A percentile compares a stretch with the other conserved stretches of the same genome.
phyloP scores from a whole-genome alignment of 108 stramenopile genomes.

The Cylindrotheca fusiformis region DNA sequence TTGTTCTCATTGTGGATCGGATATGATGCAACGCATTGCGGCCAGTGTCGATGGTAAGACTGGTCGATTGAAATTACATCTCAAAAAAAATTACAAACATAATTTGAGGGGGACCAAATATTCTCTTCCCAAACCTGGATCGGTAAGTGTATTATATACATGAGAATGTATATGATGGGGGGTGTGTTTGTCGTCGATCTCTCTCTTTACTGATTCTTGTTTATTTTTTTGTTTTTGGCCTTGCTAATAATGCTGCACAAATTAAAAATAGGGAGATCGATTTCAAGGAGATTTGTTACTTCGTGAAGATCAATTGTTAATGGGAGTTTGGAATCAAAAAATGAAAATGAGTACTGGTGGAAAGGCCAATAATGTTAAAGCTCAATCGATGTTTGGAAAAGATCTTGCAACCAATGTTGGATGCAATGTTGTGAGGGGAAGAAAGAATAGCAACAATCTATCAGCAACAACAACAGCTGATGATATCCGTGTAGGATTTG shows the following conservation, averaged over 20 bases:
- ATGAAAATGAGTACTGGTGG: slow-evolving; percentile 68
- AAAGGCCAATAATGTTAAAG: slow-evolving; percentile 30
- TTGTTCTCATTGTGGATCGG: slow-evolving; percentile 92
- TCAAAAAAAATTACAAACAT: slow-evolving; percentile 74
- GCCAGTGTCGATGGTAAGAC: slow-evolving; percentile 88
- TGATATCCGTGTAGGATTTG: slow-evolving; percentile 86
- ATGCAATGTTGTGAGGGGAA: slow-evolving; percentile 50
- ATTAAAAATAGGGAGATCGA: no score
- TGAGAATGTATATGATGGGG: no score
- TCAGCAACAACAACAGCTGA: slow-evolving; percentile 21
- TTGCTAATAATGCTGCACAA: no score
- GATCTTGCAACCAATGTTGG: slow-evolving; percentile 86
- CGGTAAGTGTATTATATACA: no score
- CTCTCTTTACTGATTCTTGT: no score
- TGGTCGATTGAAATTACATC: slow-evolving; percentile 83
- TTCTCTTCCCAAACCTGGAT: slow-evolving; percentile 87
- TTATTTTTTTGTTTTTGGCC: no score
- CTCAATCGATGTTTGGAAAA: slow-evolving; percentile 83
- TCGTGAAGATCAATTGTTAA: slow-evolving; percentile 95
- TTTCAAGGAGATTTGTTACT: slow-evolving; percentile 91
- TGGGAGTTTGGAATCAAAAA: slow-evolving; percentile 96
- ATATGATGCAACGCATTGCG: slow-evolving; percentile 82
- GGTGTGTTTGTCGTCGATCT: no score
- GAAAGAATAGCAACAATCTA: slow-evolving; percentile 51
- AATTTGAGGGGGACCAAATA: slow-evolving; percentile 93